Conservation (phyloP, 2,329 filamentous ascomycete species). For the Neofusicoccum laricinum region DNA sequence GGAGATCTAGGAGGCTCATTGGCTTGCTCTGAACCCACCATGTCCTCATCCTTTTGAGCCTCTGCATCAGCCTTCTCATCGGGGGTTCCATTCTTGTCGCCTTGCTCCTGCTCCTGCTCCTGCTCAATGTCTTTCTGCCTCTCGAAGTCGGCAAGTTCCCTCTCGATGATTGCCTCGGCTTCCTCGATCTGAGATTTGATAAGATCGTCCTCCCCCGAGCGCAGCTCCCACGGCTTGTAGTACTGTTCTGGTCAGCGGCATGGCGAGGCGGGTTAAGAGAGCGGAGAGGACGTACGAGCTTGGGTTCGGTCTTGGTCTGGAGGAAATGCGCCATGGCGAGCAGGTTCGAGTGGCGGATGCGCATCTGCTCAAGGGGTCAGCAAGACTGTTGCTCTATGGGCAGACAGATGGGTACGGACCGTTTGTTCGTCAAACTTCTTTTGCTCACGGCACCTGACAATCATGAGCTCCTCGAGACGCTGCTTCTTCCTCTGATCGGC, state of each 20-base stretch:
- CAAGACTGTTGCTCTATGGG: conserved; percentile 13
- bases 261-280: not conserved
- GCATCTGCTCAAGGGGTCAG: conserved; percentile 57
- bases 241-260: conserved; percentile 54
- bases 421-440: conserved; percentile 71
- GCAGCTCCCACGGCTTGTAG: conserved; percentile 80
- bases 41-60: not conserved
- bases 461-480: conserved; percentile 61
- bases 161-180: conserved; percentile 60
- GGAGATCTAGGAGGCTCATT: conserved; percentile 26
- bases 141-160: conserved; percentile 64
- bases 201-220: conserved; percentile 63
- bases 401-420: conserved; percentile 51
- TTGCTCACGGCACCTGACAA: conserved; percentile 65
- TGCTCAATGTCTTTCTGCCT: conserved; percentile 26
- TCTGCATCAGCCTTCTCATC: not conserved
- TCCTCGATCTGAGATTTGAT: conserved; percentile 70
- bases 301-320: conserved; percentile 67
- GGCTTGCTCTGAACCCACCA: conserved; percentile 19
- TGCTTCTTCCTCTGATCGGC: conserved; percentile 66
- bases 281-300: conserved; percentile 60
- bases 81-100: not conserved
- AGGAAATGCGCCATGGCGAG: conserved; percentile 70
- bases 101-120: conserved; percentile 17
- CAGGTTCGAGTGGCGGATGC: conserved; percentile 68